Evolutionary conservation across 306 rosid genomes (phyloP), one percentile per base, ranked within the genome.

Genomic region (Argentina anserina): DNA sequence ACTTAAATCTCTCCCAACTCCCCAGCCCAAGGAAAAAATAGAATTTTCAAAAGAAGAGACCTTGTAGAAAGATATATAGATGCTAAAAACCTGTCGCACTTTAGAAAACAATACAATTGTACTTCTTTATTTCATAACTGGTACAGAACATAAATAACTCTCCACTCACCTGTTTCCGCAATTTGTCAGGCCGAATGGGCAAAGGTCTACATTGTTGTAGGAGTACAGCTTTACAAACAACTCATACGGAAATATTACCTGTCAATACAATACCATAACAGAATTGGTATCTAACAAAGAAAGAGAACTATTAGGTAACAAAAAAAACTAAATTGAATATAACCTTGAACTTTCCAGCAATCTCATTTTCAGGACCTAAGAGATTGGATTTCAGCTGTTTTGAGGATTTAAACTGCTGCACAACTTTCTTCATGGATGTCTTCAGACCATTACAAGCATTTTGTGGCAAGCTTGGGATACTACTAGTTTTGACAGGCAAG

Each of bases 161-260:
- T 67, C 67, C 40, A 69, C 58, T 76, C 81, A 90, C 96, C 93
- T 90, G 87, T 90, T 90, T 62, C 96, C 96, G 76, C 89, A 86
- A 78, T 90, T 90, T 71, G 77, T 72, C 47, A 90, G 91, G 78
- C 96, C 96, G 76, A 90, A 90, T 49, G 93, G 93, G 49, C 55
- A 75, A 68, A 86, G 84, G 58, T 84, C 84, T 85, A 80, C 77
- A 83, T 79, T 84, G 81, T 90, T 82, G 78, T 67, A 64, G 67
- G 87, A 79, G 80, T 88, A 90, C 55, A 90, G 88, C 59, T 88
- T 84, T 76, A 58, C 67, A 47, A 88, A 90, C 62, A 84, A 77
- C 50, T 88, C 88, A 68, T 86, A 90, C 14, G 93, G 90, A 78
- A 90, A 88, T 64, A 79, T 79, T 73, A 80, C 62, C 96, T 90